phyloP scores from a whole-genome alignment of 1,139 yeast genomes.

The Meyerozyma carpophila region DNA sequence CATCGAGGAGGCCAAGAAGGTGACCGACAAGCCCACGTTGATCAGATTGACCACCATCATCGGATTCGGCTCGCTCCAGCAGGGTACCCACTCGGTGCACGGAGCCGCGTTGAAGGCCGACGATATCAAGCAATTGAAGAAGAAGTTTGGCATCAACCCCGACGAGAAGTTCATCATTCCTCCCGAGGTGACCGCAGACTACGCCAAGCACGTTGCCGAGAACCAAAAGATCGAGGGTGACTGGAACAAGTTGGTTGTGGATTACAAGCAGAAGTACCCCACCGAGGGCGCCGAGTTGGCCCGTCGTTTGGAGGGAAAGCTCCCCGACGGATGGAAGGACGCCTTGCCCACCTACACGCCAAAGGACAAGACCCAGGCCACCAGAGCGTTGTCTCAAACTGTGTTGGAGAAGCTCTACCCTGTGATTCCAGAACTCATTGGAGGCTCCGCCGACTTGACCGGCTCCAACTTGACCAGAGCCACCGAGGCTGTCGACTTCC shows the following conservation, averaged over 20 bases:
- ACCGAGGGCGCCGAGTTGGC: slow-evolving; percentile 72
- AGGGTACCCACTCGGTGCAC: slow-evolving; percentile 92
- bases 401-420: slow-evolving; percentile 63
- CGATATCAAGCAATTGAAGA: slow-evolving; percentile 85
- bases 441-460: slow-evolving; percentile 98
- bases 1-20: slow-evolving; percentile 62
- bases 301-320: slow-evolving; percentile 76
- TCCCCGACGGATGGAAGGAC: slow-evolving; percentile 82
- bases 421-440: slow-evolving; percentile 81
- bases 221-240: slow-evolving; percentile 59
- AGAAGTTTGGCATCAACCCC: slow-evolving; percentile 85
- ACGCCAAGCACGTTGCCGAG: slow-evolving; percentile 50
- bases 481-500: slow-evolving; percentile 84
- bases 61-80: slow-evolving; percentile 85
- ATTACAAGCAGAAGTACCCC: slow-evolving; percentile 70
- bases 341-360: slow-evolving; percentile 77
- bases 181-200: slow-evolving; percentile 73
- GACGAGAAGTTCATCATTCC: slow-evolving; percentile 76
- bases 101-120: slow-evolving; percentile 96
- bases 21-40: slow-evolving; percentile 79
- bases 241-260: slow-evolving; percentile 65
- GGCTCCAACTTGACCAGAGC: slow-evolving; percentile 97
- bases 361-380: slow-evolving; percentile 77
- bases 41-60: slow-evolving; percentile 87
- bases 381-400: slow-evolving; percentile 91